Evolutionary conservation across 225 moss, liverwort and hornwort genomes (phyloP).

Genomic region (Rhytidiadelphus loreus): DNA sequence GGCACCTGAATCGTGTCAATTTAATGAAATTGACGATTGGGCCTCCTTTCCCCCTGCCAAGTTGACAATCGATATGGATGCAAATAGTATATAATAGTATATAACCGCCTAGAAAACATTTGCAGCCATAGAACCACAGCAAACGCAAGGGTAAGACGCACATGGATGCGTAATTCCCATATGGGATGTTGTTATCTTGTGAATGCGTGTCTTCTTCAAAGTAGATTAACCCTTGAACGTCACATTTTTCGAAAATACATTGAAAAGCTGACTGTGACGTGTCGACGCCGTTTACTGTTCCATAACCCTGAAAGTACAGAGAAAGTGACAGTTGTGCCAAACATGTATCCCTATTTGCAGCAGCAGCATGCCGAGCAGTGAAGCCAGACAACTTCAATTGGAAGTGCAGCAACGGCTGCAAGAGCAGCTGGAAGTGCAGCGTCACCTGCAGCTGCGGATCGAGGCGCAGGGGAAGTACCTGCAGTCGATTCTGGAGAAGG

Average conservation of each 20-base stretch:
- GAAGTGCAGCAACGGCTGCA: conserved; percentile 88
- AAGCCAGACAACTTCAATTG: conserved; percentile 78
- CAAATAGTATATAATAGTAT: not conserved
- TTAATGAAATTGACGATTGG: not conserved
- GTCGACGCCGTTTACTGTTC: not conserved
- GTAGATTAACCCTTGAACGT: not conserved
- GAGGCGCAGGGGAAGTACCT: conserved; percentile 96
- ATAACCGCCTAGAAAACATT: not conserved
- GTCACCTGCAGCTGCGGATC: conserved; percentile 84
- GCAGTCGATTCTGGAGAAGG: conserved; percentile 94
- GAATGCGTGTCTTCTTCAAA: not conserved
- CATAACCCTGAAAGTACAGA: not conserved
- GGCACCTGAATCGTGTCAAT: not conserved
- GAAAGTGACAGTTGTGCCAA: not conserved
- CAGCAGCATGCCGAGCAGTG: conserved; percentile 50
- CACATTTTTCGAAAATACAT: not conserved
- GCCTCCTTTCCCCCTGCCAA: not conserved
- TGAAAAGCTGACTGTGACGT: not conserved
- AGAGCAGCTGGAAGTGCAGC: conserved; percentile 93
- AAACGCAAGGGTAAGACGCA: not conserved
- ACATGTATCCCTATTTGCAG: not conserved
- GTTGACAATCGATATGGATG: not conserved
- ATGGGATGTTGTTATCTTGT: not conserved
- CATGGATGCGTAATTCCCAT: not conserved
- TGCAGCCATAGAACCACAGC: not conserved